A percentile compares a stretch with the other conserved stretches of the same genome.
phyloP scores from a whole-genome alignment of 164 flowering plant species.

The Nymphaea thermarum region DNA sequence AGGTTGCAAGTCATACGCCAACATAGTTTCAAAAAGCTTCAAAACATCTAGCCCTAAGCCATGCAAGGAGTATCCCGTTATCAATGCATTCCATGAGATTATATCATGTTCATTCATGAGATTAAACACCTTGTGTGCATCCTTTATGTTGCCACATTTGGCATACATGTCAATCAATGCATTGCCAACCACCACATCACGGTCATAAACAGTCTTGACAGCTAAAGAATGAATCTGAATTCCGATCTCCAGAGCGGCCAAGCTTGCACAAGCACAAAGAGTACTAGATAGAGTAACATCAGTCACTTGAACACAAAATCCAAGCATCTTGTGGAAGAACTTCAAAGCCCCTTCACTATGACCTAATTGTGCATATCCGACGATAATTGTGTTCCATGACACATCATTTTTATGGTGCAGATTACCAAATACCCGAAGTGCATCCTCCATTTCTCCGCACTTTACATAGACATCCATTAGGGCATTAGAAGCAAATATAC shows the following conservation, averaged over 20 bases:
- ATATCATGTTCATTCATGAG: conserved; percentile 31
- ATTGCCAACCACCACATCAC: conserved; percentile 38
- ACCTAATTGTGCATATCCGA: conserved; percentile 57
- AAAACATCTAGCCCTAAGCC: conserved; percentile 65
- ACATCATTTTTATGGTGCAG: conserved; percentile 43
- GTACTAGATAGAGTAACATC: conserved; percentile 71
- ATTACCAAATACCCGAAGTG: conserved; percentile 35
- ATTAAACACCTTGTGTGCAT: conserved; percentile 51
- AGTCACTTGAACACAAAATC: conserved; percentile 28
- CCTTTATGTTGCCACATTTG: conserved; percentile 69
- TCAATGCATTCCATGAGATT: conserved; percentile 86
- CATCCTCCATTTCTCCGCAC: conserved; percentile 49
- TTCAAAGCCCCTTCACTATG: conserved; percentile 48
- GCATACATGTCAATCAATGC: conserved; percentile 90
- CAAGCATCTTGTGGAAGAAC: conserved; percentile 46
- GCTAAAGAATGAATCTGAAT: conserved; percentile 53
- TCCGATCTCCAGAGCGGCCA: conserved; percentile 61
- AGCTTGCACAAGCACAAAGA: conserved; percentile 70
- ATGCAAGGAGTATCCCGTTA: conserved; percentile 75
- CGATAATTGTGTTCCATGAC: conserved; percentile 90
- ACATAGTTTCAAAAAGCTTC: conserved; percentile 47
- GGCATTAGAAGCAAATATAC: conserved; percentile 70
- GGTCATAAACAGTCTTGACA: conserved; percentile 38
- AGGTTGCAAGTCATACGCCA: conserved; percentile 31
- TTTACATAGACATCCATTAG: conserved; percentile 85